A percentile compares a stretch with the other conserved stretches of the same genome.
Evolutionary conservation across 345 rosid genomes (phyloP).

Genomic region (Aethionema arabicum): DNA sequence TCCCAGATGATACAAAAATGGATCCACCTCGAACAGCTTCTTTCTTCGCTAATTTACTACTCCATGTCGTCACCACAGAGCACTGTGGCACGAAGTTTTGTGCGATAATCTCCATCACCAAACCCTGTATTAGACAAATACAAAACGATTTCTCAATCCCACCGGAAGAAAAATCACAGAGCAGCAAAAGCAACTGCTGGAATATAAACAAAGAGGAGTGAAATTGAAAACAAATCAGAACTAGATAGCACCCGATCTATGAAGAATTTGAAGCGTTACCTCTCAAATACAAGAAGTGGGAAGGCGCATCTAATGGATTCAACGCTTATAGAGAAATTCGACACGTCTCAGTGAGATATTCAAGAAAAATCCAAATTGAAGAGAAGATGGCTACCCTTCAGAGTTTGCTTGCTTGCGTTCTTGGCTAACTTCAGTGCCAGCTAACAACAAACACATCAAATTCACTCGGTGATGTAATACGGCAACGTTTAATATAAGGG

Average conservation of each 20-base stretch:
- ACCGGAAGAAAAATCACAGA: background rate
- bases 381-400: conserved; percentile 14
- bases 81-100: conserved; percentile 42
- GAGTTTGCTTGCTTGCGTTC: conserved; percentile 31
- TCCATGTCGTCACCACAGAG: conserved; percentile 32
- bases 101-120: conserved; percentile 66
- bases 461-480: too few relatives aligned
- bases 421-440: conserved; percentile 25
- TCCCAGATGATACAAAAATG: conserved; percentile 29
- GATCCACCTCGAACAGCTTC: conserved; percentile 33
- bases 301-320: conserved; percentile 20
- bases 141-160: conserved; percentile 11
- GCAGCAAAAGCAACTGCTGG: too few relatives aligned
- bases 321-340: background rate
- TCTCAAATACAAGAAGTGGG: conserved; percentile 20
- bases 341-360: conserved; percentile 13
- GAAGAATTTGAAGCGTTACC: background rate
- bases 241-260: conserved; percentile 11
- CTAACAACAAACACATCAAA: conserved; percentile 12
- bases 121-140: conserved; percentile 37
- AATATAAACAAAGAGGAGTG: background rate
- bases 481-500: too few relatives aligned
- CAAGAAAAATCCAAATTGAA: conserved; percentile 5
- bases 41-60: conserved; percentile 36
- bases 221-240: conserved; percentile 12